Base-by-base conservation (phyloP, 371 early-diverging fungal species). In the Mucor plumbeus region DNA sequence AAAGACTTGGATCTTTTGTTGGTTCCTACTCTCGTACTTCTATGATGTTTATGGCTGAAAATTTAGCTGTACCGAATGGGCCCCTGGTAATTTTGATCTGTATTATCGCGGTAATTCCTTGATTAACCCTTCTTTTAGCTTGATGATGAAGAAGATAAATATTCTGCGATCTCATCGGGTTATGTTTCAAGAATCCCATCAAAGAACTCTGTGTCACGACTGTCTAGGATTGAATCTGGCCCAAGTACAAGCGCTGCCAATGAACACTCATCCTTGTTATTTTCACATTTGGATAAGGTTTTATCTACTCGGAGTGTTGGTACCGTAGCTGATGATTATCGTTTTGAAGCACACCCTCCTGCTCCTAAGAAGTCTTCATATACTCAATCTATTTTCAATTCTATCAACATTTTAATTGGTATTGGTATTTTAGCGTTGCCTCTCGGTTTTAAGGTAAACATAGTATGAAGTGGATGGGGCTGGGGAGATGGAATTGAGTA, bases 401-500 rank as follows among this genome's bases (percentile, higher is more conserved):
- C 87, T 0, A 82, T 89, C 70, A 90, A 90, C 60, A 77, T 89
- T 15, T 75, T 90, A 56, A 84, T 88, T 58, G 90, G 89, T 48
- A 84, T 88, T 33, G 87, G 87, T 34, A 80, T 87, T 69, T 67
- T 86, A 17, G 69, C 88, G 13, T 73, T 82, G 36, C 91, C 92
- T 4, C 79, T 85, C 43, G 89, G 88, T 26, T 84, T 92, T 67
- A 82, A 80, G 65, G 80, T 74, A 76, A 68, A 54, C 14, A 47
- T 11, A 38, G 38, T 26, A 3, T 3, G 3, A 26, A 26, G 26
- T 26, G 26, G 26, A 26, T 3, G 26, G 26, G 3, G 26, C 26
- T 26, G 26, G 26, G 26, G 26, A 26, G 26, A 26, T 26, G 26
- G 26, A 26, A 26, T 26, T 26, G 26, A 15, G 14, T 14, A 43